A percentile compares a stretch with the other conserved stretches of the same genome.
These are phyloP conservation scores for Pichia sp. DNA, from an alignment of 1,139 yeast species.

Conservation along the genomic window DNA sequence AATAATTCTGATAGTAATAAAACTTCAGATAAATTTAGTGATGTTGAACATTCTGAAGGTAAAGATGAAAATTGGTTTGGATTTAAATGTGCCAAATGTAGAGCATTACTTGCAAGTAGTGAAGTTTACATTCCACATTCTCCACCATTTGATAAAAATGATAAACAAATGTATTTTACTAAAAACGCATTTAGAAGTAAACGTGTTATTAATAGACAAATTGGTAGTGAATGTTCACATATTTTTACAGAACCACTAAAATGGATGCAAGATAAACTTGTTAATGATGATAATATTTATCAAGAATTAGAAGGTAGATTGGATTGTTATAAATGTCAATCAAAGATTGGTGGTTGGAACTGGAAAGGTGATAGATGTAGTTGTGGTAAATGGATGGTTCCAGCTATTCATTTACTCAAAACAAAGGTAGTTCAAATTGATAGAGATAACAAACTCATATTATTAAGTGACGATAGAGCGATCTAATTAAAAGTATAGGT, in stretches of 20 bases:
- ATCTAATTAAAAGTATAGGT: conserved; percentile 1
- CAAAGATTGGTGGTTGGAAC: conserved; percentile 83
- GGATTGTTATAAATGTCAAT: conserved; percentile 72
- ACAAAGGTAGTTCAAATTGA: conserved; percentile 58
- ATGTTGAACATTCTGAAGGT: conserved; percentile 13
- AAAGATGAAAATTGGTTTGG: conserved; percentile 21
- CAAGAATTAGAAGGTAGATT: conserved; percentile 84
- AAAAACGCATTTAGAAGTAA: conserved; percentile 56
- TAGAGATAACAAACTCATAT: conserved; percentile 12
- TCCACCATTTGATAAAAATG: conserved; percentile 51
- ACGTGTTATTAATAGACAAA: conserved; percentile 48
- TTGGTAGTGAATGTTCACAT: conserved; percentile 70
- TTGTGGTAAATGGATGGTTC: conserved; percentile 95
- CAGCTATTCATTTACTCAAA: conserved; percentile 77
- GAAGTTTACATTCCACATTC: conserved; percentile 49
- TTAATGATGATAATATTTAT: conserved; percentile 89
- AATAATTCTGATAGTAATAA: not conserved
- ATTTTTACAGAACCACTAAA: conserved; percentile 76
- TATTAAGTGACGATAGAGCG: conserved; percentile 14
- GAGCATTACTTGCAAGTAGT: conserved; percentile 48
- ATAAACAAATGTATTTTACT: conserved; percentile 55
- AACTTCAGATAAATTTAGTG: conserved; percentile 27
- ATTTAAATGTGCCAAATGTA: conserved; percentile 63
- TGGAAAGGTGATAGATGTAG: conserved; percentile 96
- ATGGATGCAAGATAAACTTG: conserved; percentile 84